Evolutionary conservation across 106 monocot species (phyloP), one percentile per base, ranked within the genome.

Genomic region (Apostasia ramifera): DNA sequence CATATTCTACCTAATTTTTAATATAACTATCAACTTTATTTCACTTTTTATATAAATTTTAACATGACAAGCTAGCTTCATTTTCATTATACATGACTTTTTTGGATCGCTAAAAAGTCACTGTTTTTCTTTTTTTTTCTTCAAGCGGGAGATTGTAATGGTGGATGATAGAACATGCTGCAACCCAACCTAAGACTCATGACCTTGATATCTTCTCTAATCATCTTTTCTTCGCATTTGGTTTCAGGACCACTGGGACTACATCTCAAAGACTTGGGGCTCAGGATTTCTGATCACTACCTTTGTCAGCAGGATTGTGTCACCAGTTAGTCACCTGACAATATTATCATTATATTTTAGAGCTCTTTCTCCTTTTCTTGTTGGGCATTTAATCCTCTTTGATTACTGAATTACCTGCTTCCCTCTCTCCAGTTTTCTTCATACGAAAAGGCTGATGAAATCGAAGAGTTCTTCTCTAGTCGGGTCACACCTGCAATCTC

Each of bases 191-290:
- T 26, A 26, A 26, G 26, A 26, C 26, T 26, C 26, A 26, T 26
- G 26, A 26, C 26, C 26, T 26, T 26, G 26, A 26, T 26, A 26
- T 26, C 26, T 26, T 26, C 26, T 26, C 26, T 26, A 26, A 26
- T 26, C 26, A 26, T 26, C 26, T 26, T 26, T 26, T 26, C 26
- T 26, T 26, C 26, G 26, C 11, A 40, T 68, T 54, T 61, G 10
- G 5, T 37, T 91, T 54, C 84, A 97, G 97, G 83, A 92, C n/a
- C 86, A 92, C 77, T 97, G 97, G 97, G 89, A 92, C 1, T 50
- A 79, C 72, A 97, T 97, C 26, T 81, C 74, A 46, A 92, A 87
- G 66, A 87, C 84, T 52, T 97, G 80, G 84, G 72, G 78, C 1
- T 86, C 84, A 39, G 84, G 84, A 56, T 79, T 76, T 37, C 62